Evolutionary conservation across 495 filamentous ascomycete species (phyloP).

Genomic region (Lasiosphaeris hirsuta): DNA sequence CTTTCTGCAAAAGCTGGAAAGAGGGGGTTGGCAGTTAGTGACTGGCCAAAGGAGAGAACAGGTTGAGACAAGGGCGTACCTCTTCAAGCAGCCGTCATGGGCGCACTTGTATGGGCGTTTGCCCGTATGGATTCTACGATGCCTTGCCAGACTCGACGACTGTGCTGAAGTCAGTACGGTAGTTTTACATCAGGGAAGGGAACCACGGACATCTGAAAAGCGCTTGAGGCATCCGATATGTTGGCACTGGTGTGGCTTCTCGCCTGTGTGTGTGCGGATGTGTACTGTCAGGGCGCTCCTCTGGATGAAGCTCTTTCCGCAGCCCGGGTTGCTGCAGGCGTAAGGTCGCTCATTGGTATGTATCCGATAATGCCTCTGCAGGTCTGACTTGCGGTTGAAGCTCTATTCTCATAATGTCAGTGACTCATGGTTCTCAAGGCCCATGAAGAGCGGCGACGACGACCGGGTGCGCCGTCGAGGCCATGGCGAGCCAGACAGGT

Average conservation of each 20-base stretch:
- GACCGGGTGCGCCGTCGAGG: neutral
- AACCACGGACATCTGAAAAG: slow-evolving; percentile 74
- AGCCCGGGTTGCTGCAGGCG: slow-evolving; percentile 63
- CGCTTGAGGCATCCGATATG: slow-evolving; percentile 76
- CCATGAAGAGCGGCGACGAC: neutral
- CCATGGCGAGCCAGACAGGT: neutral
- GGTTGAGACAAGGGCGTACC: slow-evolving; percentile 49
- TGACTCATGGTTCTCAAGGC: slow-evolving; percentile 4
- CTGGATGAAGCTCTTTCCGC: slow-evolving; percentile 88
- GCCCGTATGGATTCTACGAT: slow-evolving; percentile 83
- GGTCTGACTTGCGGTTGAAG: slow-evolving; percentile 91
- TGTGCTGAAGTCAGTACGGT: slow-evolving; percentile 44
- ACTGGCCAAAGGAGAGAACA: slow-evolving; percentile 15
- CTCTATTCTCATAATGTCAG: slow-evolving; percentile 55
- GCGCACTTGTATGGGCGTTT: slow-evolving; percentile 81
- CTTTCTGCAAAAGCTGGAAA: slow-evolving; percentile 75
- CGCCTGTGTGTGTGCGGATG: slow-evolving; percentile 81
- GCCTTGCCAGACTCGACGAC: slow-evolving; percentile 85
- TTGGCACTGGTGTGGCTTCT: slow-evolving; percentile 84
- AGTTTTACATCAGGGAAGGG: neutral
- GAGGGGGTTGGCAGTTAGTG: slow-evolving; percentile 23
- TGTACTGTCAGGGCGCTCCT: slow-evolving; percentile 84
- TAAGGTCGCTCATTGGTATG: slow-evolving; percentile 89
- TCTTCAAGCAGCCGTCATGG: slow-evolving; percentile 74
- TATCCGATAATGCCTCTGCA: slow-evolving; percentile 83